These are phyloP conservation scores for Solanum megistacrolobum DNA, from an alignment of 257 asterid species.

Conservation along the genomic window DNA sequence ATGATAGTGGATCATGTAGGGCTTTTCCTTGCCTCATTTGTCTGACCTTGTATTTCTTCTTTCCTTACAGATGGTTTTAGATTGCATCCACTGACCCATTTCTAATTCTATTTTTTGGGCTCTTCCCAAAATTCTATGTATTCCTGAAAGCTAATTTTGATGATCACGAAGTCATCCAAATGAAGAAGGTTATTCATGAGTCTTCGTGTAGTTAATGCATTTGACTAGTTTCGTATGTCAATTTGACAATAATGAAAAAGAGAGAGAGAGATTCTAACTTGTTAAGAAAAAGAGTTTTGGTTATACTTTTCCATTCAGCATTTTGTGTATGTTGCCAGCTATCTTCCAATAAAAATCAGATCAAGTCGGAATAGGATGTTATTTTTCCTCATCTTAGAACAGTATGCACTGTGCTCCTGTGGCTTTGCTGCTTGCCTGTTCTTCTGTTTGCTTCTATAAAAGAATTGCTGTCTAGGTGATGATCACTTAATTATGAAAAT, in stretches of 20 bases:
- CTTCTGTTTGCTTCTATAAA: background rate
- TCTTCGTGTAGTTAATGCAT: background rate
- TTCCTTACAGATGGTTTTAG: background rate
- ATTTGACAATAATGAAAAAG: background rate
- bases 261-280: background rate
- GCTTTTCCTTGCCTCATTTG: background rate
- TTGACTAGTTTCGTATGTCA: background rate
- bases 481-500: background rate
- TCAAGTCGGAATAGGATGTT: background rate
- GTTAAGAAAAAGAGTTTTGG: background rate
- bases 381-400: background rate
- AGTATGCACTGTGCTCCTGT: background rate
- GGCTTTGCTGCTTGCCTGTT: background rate
- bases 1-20: background rate
- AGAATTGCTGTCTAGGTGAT: background rate
- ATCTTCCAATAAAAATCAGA: background rate
- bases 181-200: background rate
- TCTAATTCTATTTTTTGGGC: background rate
- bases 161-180: background rate
- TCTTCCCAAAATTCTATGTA: background rate
- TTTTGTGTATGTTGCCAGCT: background rate
- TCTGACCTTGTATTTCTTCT: background rate
- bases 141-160: background rate
- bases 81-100: background rate
- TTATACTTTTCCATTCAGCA: background rate